Evolutionary conservation across 768 basidiomycete species (phyloP).

Genomic region (Holtermanniella nyarrowii): DNA sequence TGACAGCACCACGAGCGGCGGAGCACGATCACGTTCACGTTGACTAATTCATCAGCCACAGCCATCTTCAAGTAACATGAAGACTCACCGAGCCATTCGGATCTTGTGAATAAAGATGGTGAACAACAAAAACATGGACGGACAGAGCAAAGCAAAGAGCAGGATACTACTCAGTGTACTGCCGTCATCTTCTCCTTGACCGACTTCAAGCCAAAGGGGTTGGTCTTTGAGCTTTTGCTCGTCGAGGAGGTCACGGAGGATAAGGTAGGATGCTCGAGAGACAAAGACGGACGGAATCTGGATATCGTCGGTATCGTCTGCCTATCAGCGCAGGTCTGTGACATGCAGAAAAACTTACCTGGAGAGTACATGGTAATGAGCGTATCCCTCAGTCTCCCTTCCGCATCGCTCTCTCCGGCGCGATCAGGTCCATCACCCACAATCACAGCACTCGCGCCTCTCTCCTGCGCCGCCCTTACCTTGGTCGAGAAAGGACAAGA

Average conservation of each 20-base stretch:
- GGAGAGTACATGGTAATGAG: constrained; percentile 88
- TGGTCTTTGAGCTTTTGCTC: constrained; percentile 52
- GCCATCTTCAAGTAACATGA: constrained; percentile 71
- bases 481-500: constrained; percentile 85
- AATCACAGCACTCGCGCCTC: constrained; percentile 77
- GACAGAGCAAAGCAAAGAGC: constrained; percentile 74
- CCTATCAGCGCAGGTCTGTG: background rate
- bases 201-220: constrained; percentile 36
- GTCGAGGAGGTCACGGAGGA: constrained; percentile 58
- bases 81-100: constrained; percentile 44
- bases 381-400: constrained; percentile 48
- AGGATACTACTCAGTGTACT: constrained; percentile 41
- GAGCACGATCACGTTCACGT: constrained; percentile 46
- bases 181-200: constrained; percentile 24
- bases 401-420: constrained; percentile 40
- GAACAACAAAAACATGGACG: constrained; percentile 75
- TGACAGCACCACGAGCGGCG: constrained; percentile 32
- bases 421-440: constrained; percentile 69
- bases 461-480: constrained; percentile 56
- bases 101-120: constrained; percentile 83
- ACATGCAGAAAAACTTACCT: constrained; percentile 46
- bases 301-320: constrained; percentile 74
- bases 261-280: constrained; percentile 66
- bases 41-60: constrained; percentile 62
- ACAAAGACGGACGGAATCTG: constrained; percentile 79